Evolutionary conservation across 2,329 filamentous ascomycete species (phyloP), one percentile per base, ranked within the genome.

Genomic region (Uncinocarpus reesii): DNA sequence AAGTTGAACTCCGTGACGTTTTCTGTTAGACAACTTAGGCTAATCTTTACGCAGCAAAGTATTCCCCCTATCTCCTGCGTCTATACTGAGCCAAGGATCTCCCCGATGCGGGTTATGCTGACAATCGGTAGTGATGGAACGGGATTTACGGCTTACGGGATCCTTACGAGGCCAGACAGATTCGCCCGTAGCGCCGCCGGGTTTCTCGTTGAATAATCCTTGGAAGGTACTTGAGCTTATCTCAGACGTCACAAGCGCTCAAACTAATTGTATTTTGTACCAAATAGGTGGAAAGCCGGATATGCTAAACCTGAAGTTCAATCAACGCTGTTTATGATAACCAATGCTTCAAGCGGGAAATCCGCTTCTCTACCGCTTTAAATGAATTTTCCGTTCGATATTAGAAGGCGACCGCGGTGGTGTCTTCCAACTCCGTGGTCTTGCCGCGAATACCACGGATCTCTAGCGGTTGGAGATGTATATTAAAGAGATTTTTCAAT

Each of bases 171-270:
- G 77, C 52, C 79, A 83, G 62, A 77, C 77, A 49, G 77, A 79
- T 65, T 76, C 72, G 53, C 68, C 72, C 40, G 65, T 68, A 50
- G 79, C 79, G 24, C 79, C 79, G 23, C 65, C 70, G 49, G 79
- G 78, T 52, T 83, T 82, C 66, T 79, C 81, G 65, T 62, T 81
- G 59, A 82, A 75, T 74, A 81, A 80, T 66, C 76, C 76, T 54
- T 83, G 79, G 79, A 79, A 75, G 73, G 79, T 81, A 72, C 4
- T 7, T 6, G 28, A 16, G 11, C 7, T 11, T n/a, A 10, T 32
- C 2, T 13, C 50, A 62, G 51, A 28, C 18, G 13, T 16, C 7
- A 11, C 23, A 13, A 36, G n/a, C 11, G 18, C 21, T 32, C 4
- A 23, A 42, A 28, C 38, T 48, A 28, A 48, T 8, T 23, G 8